A percentile compares a stretch with the other conserved stretches of the same genome.
phyloP scores from a whole-genome alignment of 2,329 filamentous ascomycete species.

The Podosphaera leucotricha region DNA sequence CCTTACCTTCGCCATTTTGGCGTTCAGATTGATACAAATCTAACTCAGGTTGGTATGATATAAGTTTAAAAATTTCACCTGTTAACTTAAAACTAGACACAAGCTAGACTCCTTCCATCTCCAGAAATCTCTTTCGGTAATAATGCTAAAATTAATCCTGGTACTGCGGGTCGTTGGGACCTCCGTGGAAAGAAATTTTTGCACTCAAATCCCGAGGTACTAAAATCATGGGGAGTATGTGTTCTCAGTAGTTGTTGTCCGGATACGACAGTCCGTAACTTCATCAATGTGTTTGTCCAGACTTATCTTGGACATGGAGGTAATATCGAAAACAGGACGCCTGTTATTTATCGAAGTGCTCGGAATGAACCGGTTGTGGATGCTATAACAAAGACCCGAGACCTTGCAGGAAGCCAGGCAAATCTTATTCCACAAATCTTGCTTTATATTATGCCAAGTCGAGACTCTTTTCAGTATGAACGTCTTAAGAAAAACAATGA shows the following conservation, averaged over 20 bases:
- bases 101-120: constrained; percentile 45
- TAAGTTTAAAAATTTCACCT: neutral
- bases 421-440: constrained; percentile 40
- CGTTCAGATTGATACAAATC: constrained; percentile 38
- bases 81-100: constrained; percentile 19
- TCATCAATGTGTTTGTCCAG: constrained; percentile 35
- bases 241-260: constrained; percentile 33
- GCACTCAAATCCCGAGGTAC: constrained; percentile 31
- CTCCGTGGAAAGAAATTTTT: constrained; percentile 62
- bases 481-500: constrained; percentile 79
- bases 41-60: constrained; percentile 25
- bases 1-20: constrained; percentile 50
- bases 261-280: constrained; percentile 23
- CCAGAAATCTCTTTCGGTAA: constrained; percentile 45
- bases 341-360: constrained; percentile 17
- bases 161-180: constrained; percentile 60
- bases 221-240: constrained; percentile 56
- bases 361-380: constrained; percentile 4
- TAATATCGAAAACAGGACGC: constrained; percentile 22
- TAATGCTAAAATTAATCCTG: constrained; percentile 28
- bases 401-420: constrained; percentile 6
- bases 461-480: constrained; percentile 50
- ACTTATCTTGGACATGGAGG: constrained; percentile 39
- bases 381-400: constrained; percentile 4
- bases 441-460: constrained; percentile 52